Conservation (phyloP, 257 asterid species). For the Salvia rosmarinus region DNA sequence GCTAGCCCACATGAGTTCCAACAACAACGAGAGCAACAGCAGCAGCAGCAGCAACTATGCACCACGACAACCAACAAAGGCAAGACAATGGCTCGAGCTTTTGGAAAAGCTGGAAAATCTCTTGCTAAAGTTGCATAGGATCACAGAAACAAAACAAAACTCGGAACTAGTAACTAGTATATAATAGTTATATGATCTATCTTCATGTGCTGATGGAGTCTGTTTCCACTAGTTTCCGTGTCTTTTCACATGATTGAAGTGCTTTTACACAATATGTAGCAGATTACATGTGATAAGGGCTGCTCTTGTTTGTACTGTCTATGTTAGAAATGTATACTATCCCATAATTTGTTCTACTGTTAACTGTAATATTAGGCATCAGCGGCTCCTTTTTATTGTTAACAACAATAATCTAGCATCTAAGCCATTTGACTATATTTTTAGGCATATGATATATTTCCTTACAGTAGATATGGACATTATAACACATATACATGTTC, state of each 20-base stretch:
- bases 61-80: not conserved
- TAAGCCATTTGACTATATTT: not conserved
- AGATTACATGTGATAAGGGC: not conserved
- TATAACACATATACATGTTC: not conserved
- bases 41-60: slow-evolving; percentile 24
- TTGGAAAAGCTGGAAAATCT: slow-evolving; percentile 14
- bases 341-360: not conserved
- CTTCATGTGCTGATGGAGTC: not conserved
- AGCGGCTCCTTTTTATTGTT: no score
- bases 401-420: no score
- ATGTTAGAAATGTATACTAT: not conserved
- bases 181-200: not conserved
- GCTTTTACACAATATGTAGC: not conserved
- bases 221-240: not conserved
- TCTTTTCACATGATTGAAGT: not conserved
- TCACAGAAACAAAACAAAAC: slow-evolving; percentile 31
- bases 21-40: slow-evolving; percentile 9
- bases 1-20: slow-evolving; percentile 6
- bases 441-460: not conserved
- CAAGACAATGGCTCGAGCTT: slow-evolving; percentile 20
- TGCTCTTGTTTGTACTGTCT: not conserved
- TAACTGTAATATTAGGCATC: not conserved
- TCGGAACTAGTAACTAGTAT: slow-evolving; percentile 21
- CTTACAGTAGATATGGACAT: not conserved
- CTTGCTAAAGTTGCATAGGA: slow-evolving; percentile 24